Percentiles rank a stretch among this genome's conserved stretches.
Conservation (phyloP, 305 asterid genomes). For the Ilex paraguariensis region DNA sequence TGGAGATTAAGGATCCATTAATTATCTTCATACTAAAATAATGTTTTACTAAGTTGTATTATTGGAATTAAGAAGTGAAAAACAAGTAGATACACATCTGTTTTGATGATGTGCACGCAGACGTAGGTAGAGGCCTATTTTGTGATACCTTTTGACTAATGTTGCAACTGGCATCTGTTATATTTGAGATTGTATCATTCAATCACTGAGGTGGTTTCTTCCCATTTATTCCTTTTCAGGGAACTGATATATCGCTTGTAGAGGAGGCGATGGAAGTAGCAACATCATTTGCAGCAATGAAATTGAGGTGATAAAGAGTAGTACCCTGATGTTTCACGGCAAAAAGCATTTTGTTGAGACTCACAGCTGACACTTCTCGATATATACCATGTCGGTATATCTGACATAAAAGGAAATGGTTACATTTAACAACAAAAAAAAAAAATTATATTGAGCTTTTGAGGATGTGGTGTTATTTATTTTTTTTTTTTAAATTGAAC, state of each 20-base stretch:
- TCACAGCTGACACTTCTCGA: too few species aligned
- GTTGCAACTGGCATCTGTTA: neutral
- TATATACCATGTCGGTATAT: too few species aligned
- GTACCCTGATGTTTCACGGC: neutral
- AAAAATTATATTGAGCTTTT: too few species aligned
- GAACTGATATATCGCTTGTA: conserved; percentile 44
- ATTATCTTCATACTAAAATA: neutral
- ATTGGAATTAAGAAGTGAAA: too few species aligned
- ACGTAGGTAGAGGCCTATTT: neutral
- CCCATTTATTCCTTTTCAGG: conserved; percentile 37
- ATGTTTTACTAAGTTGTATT: neutral
- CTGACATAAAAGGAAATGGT: too few species aligned
- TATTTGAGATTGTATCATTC: neutral
- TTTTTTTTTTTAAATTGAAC: too few species aligned
- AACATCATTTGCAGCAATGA: conserved; percentile 72
- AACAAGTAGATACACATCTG: too few species aligned
- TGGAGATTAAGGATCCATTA: neutral
- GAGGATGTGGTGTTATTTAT: too few species aligned
- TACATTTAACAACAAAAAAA: too few species aligned
- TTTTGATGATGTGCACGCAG: neutral
- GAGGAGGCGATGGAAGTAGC: conserved; percentile 70
- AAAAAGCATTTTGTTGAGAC: neutral
- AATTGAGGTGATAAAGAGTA: conserved; percentile 40
- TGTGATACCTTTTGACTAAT: neutral
- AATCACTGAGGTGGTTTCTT: neutral